Evolutionary conservation across 2,329 filamentous ascomycete genomes (phyloP), one percentile per base, ranked within the genome.

Genomic region (Iodosphaeria phyllophila): DNA sequence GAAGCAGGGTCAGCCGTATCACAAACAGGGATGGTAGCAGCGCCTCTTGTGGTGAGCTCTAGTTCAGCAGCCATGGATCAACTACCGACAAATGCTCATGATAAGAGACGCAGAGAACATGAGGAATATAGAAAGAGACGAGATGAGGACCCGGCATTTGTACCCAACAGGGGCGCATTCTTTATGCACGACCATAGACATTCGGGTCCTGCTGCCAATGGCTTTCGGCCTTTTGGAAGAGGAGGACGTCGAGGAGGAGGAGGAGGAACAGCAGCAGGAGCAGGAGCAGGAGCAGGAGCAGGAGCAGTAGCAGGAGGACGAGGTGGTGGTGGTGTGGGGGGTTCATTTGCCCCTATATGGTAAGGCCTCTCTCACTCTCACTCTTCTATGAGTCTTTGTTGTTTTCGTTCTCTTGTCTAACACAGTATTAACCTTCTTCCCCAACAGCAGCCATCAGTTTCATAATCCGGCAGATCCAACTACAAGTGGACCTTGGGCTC

Each of bases 181-280:
- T 95, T 93, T 56, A 83, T 95, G 69, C 86, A 95, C 49, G 89
- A 95, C 46, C 80, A 89, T 42, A 69, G 82, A 32, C 74, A 80
- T 38, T 68, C 76, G 28, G 75, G 75, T n/a, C 66, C 74, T 22
- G 69, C 72, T 35, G 65, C 73, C 26, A 86, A 84, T 49, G 76
- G 76, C 26, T 82, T 86, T 49, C 63, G 77, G 29, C 67, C 73
- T 8, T 76, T 74, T 46, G 65, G 65, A 16, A 63, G 74, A 48
- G 73, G 69, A 18, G 56, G 69, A 35, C 58, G 67, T 48, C 56
- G 62, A 31, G 68, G 69, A 30, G 68, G 69, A 30, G 68, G 69
- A 40, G n/a, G n/a, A n/a, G n/a, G n/a, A n/a, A n/a, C n/a, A n/a
- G n/a, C n/a, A n/a, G n/a, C n/a, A n/a, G n/a, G n/a, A n/a, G n/a